These are phyloP conservation scores for Stephania japonica DNA, from an alignment of 164 flowering plant genomes.

Conservation along the genomic window DNA sequence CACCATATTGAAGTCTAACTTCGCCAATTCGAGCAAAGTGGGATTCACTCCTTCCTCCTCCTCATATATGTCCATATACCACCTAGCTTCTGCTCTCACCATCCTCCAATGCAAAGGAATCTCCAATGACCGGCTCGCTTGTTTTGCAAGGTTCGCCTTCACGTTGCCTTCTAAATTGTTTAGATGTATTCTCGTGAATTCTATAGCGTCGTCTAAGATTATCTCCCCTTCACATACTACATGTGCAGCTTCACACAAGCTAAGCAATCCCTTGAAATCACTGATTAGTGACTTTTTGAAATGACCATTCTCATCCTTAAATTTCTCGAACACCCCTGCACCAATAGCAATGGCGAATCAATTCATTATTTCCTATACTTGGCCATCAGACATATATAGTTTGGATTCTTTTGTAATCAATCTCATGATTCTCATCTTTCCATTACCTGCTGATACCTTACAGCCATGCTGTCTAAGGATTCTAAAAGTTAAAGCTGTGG, in stretches of 20 bases:
- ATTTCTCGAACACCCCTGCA: conserved; percentile 6
- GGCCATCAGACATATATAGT: too few relatives aligned
- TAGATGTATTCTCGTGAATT: conserved; percentile 2
- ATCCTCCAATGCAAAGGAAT: conserved; percentile 12
- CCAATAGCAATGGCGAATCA: neutral
- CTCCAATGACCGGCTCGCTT: conserved; percentile 7
- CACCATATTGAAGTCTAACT: conserved; percentile 12
- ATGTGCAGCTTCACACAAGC: conserved; percentile 15
- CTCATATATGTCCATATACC: conserved; percentile 9
- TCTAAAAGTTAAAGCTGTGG: conserved; percentile 19
- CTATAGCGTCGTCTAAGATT: conserved; percentile 2
- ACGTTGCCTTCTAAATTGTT: neutral
- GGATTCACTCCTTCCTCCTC: neutral
- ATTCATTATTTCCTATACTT: too few relatives aligned
- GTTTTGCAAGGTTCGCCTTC: neutral
- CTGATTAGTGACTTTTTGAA: conserved; percentile 1
- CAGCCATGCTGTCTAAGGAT: conserved; percentile 23
- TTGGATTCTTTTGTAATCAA: too few relatives aligned
- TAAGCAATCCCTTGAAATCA: conserved; percentile 9
- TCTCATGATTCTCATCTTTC: too few relatives aligned
- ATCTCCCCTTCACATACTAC: conserved; percentile 2
- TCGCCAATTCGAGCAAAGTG: conserved; percentile 11
- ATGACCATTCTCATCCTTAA: neutral
- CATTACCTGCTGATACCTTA: conserved; percentile 18
- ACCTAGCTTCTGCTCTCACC: conserved; percentile 10